Evolutionary conservation across 225 moss, liverwort and hornwort species (phyloP), one percentile per base, ranked within the genome.

Genomic region (Lunularia cruciata): DNA sequence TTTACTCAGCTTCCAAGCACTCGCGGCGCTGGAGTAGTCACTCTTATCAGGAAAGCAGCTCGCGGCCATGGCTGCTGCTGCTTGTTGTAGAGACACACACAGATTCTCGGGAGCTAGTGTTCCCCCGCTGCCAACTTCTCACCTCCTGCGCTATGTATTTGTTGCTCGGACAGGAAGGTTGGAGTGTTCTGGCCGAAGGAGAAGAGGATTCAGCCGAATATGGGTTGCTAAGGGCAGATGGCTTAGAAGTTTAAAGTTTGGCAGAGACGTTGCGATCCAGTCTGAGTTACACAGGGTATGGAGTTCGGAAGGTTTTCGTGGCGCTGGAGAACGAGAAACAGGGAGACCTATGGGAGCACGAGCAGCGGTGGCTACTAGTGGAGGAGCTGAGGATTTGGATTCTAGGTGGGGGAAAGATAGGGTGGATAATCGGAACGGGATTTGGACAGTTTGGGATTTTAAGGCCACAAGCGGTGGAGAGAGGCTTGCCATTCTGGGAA

Each of bases 11-110:
- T 30, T 16, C 15, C 1, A 30, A 11, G 26, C 0, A 23, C 52
- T 13, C 28, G 23, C 28, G 26, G 54, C 14, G 8, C 10, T 40
- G 25, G 39, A 61, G 8, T 40, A 20, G 25, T 61, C 20, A 23
- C 25, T 1, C 27, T 14, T 15, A 19, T 26, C 25, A 26, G 20
- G 36, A 22, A 40, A 61, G 60, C 37, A 45, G 63, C 45, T 42
- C 42, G 71, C 48, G 49, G 64, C 70, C 28, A 76, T 76, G 76
- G 59, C 71, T 35, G 57, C 64, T 42, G 49, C 59, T 49, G 65
- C 71, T 61, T 38, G 2, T 40, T 40, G 40, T 61, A 40, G 3
- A n/a, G 20, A 14, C 13, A n/a, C 11, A 4, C 32, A 16, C 14
- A 26, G 65, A 23, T 64, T 58, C 15, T 34, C 77, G 26, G 34